Evolutionary conservation across 1,284 basidiomycete species (phyloP), one percentile per base, ranked within the genome.

Genomic region (Moesziomyces parantarcticus): DNA sequence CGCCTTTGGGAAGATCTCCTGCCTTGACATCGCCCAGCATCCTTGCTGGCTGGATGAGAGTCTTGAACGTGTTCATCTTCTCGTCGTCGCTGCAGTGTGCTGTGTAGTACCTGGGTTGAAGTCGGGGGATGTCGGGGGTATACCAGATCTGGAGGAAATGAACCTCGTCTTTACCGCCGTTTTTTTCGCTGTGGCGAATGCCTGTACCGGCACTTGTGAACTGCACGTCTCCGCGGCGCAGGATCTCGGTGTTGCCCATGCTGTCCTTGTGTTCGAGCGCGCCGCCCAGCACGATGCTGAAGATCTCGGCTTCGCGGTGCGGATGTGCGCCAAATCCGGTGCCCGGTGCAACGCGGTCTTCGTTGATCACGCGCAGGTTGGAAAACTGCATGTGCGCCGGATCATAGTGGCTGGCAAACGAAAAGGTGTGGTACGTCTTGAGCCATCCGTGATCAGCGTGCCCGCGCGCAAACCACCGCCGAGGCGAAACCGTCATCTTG

Each of bases 161-260:
- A 7, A 72, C 69, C n/a, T 64, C 59, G 55, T 88, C 86, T 47
- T 87, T 84, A 7, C 80, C 56, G 25, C 92, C 91, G 66, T 93
- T 94, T 85, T 94, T 87, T 78, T 88, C 87, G 41, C 66, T 72
- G 60, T 85, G 92, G 0, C 89, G 87, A 73, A 94, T 93, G 3
- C 92, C 92, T 0, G 90, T 92, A 10, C 94, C 94, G 0, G 93
- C 90, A 3, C 90, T 92, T 32, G 94, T 97, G 86, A 96, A 90
- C 84, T 97, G 94, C 41, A 97, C 81, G 77, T 93, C 92, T 2
- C 94, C 95, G 16, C 92, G 89, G 79, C 89, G 90, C 80, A 97
- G 89, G 58, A 93, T 87, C 85, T 97, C 95, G 57, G 88, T 87
- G 85, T 97, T 96, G 42, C 90, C 90, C 90, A 97, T 92, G 5